Base-by-base conservation (phyloP, 495 filamentous ascomycete species). In the Tuber melanosporum region DNA sequence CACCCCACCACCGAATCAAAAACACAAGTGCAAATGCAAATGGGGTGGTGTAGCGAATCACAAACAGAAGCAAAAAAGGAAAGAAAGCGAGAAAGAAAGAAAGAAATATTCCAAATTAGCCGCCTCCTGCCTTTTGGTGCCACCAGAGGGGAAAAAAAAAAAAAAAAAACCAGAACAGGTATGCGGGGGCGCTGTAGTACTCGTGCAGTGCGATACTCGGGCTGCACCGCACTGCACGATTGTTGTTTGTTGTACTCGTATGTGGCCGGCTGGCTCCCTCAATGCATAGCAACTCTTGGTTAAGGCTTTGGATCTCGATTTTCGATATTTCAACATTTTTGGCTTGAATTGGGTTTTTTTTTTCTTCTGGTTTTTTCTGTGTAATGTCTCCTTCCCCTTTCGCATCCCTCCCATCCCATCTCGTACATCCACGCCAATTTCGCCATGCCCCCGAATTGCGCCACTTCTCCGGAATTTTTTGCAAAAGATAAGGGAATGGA, bases 31-130 rank as follows among this genome's bases (percentile, higher is more conserved):
- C 57, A 66, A 36, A 26, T 66, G 57, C 57, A 66, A 66, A 36
- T 66, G 26, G 57, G 15, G 57, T 7, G 32, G 14, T 17, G 57
- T 32, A 36, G 57, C 32, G 32, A 66, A 66, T 66, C 57, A 66
- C 57, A 36, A 66, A 19, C 26, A 36, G 26, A 36, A 26, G 52
- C 26, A 39, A 32, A 43, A n/a, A 46, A 41, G 47, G 73, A 70
- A 42, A 46, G 20, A 62, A 80, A 14, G 72, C 57, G 71, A 73
- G 75, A 82, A 84, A 84, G 81, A 84, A 85, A 79, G 79, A 80
- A 79, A 72, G 72, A 78, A 84, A 84, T 85, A 85, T 82, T 86
- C 85, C 84, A 84, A 84, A 84, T 83, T 83, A 83, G 83, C 80
- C 83, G 85, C 84, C 47, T 52, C 47, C 7, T 52, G n/a, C 47